Evolutionary conservation across 2,329 filamentous ascomycete genomes (phyloP).

Genomic region (Aureobasidium pullulans): DNA sequence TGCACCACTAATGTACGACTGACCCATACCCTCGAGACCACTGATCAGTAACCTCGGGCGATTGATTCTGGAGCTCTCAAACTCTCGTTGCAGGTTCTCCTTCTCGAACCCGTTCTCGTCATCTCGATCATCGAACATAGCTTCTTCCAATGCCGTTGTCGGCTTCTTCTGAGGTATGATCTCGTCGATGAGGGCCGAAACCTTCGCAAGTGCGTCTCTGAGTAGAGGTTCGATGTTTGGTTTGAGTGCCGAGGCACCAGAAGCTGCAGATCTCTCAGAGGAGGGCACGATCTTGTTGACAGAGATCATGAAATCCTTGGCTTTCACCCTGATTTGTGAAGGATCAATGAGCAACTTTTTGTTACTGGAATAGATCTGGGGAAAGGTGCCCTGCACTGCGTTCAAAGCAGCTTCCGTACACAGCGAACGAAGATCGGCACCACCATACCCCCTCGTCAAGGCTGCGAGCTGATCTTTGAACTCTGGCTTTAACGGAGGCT

Average conservation of each 20-base stretch:
- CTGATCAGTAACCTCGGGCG: conserved; percentile 77
- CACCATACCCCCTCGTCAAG: conserved; percentile 91
- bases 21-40: conserved; percentile 85
- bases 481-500: conserved; percentile 59
- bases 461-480: conserved; percentile 83
- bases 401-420: conserved; percentile 96
- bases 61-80: conserved; percentile 82
- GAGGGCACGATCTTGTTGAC: conserved; percentile 95
- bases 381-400: conserved; percentile 89
- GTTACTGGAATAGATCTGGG: conserved; percentile 87
- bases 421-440: conserved; percentile 85
- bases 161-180: conserved; percentile 80
- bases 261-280: conserved; percentile 81
- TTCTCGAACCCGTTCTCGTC: conserved; percentile 76
- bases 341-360: conserved; percentile 87
- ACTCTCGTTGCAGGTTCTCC: conserved; percentile 63
- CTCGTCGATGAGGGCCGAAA: conserved; percentile 59
- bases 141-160: conserved; percentile 84
- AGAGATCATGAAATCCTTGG: conserved; percentile 95
- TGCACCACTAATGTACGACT: conserved; percentile 78
- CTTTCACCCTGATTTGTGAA: conserved; percentile 72
- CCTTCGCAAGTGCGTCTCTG: conserved; percentile 60
- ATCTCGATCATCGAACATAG: conserved; percentile 82
- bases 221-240: conserved; percentile 75
- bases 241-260: conserved; percentile 73